Evolutionary conservation across 2,329 filamentous ascomycete genomes (phyloP), one percentile per base, ranked within the genome.

Genomic region (Neopestalotiopsis rosae): DNA sequence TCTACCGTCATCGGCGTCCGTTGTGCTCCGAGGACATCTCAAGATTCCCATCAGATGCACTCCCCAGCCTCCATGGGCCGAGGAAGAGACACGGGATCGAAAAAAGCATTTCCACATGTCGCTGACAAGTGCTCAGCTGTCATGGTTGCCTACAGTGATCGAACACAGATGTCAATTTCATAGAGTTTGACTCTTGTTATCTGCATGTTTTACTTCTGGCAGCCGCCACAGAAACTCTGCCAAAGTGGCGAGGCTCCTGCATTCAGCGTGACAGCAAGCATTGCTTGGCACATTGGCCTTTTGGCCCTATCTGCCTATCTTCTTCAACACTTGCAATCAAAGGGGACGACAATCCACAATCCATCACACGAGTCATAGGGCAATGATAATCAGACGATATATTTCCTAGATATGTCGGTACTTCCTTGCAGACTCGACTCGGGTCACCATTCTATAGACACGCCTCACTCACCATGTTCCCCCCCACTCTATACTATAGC

Each of bases 401-500:
- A 9, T 28, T 10, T 59, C 57, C 17, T 59, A 10, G 30, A 7
- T 52, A 59, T 10, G 10, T 59, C n/a, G 24, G 24, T 14, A 30
- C 57, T 30, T 59, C 57, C 30, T 38, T 17, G 28, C 59, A 52
- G 45, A 28, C 24, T 28, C 24, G 45, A 17, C 32, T n/a, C 14
- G 30, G 28, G 7, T 28, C 34, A 14, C n/a, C 3, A 17, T 9
- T 40, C n/a, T 42, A 62, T 62, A 12, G 59, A 40, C 59, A 62
- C 59, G 34, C 59, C 59, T 24, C 34, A 7, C 34, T 38, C 10
- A 9, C 34, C 10, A 7, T 10, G 10, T 38, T 4, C 13, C 20
- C 56, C 58, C 59, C 59, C 59, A 61, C 59, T 61, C 20, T 14
- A 62, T 62, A 62, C 34, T 40, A 20, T 62, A 62, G 45, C 17